Evolutionary conservation across 495 filamentous ascomycete genomes (phyloP), one percentile per base, ranked within the genome.

Genomic region (Achaetomiella virescens): DNA sequence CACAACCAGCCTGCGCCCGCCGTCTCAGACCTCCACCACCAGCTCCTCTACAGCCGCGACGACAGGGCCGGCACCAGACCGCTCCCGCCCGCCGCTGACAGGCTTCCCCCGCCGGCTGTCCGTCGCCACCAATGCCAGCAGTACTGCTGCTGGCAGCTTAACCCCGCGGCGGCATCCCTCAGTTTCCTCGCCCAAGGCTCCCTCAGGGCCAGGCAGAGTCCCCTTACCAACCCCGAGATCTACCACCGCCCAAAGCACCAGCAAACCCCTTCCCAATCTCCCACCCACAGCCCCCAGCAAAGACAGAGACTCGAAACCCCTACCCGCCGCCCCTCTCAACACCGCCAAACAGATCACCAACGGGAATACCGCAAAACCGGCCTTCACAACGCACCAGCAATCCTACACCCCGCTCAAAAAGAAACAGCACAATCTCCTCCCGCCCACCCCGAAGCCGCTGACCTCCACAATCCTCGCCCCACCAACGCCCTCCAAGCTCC

Each of bases 321-420:
- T 18, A 37, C 27, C 29, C 46, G 36, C 20, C 1, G 2, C 47
- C 18, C 35, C 35, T 21, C 14, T n/a, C 22, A 1, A 9, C 24
- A 29, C 2, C 47, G 17, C 15, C 53, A 52, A 21, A 25, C 53
- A 24, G 18, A 44, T 18, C 47, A 55, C 12, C 57, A 20, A 12
- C 31, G 20, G 40, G 46, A n/a, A 22, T 46, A 43, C 54, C 31
- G 24, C 59, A 17, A 44, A 58, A 54, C 76, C 83, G 15, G 74
- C 78, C 35, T 88, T 88, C 63, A 79, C 78, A 17, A 86, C 80
- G 0, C 78, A 84, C 52, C 87, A 90, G 56, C 84, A 89, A 62
- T 81, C 85, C 55, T 86, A 80, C 65, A 83, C 81, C 10, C 85
- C 85, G 1, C 82, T 78, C 57, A 89, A 89, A 62, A n/a, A n/a